These are phyloP conservation scores for Leptoxyphium fumago DNA, from an alignment of 2,329 filamentous ascomycete species.

Conservation along the genomic window DNA sequence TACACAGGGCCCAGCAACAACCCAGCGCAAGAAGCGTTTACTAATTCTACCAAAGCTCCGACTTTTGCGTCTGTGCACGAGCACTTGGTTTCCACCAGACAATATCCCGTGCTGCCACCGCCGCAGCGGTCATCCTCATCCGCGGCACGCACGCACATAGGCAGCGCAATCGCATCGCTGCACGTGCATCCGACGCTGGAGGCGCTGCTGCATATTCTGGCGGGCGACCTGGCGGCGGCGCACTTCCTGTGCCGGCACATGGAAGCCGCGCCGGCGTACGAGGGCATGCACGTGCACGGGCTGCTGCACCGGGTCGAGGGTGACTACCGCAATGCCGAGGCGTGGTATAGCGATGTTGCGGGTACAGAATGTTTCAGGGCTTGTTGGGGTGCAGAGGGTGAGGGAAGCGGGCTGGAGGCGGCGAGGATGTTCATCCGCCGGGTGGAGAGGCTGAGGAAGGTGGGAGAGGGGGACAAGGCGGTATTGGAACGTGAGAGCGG, in stretches of 20 bases:
- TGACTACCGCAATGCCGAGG: constrained; percentile 33
- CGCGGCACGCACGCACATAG: constrained; percentile 11
- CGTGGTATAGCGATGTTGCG: constrained; percentile 34
- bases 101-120: constrained; percentile 11
- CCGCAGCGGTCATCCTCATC: constrained; percentile 10
- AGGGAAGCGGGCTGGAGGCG: constrained; percentile 8
- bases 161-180: constrained; percentile 16
- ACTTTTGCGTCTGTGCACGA: constrained; percentile 16
- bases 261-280: constrained; percentile 33
- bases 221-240: constrained; percentile 34
- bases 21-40: neutral
- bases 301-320: constrained; percentile 38
- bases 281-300: constrained; percentile 38
- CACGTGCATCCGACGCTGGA: constrained; percentile 34
- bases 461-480: constrained; percentile 14
- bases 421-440: constrained; percentile 19
- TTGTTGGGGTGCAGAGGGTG: constrained; percentile 19
- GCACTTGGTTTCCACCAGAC: constrained; percentile 14
- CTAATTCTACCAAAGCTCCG: neutral
- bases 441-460: constrained; percentile 25
- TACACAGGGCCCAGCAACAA: neutral
- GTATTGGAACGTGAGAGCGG: constrained; percentile 21
- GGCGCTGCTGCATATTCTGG: constrained; percentile 36
- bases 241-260: constrained; percentile 40
- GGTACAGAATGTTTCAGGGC: constrained; percentile 20